These are phyloP conservation scores for Scedosporium boydii DNA, from an alignment of 2,329 filamentous ascomycete species.

Conservation along the genomic window DNA sequence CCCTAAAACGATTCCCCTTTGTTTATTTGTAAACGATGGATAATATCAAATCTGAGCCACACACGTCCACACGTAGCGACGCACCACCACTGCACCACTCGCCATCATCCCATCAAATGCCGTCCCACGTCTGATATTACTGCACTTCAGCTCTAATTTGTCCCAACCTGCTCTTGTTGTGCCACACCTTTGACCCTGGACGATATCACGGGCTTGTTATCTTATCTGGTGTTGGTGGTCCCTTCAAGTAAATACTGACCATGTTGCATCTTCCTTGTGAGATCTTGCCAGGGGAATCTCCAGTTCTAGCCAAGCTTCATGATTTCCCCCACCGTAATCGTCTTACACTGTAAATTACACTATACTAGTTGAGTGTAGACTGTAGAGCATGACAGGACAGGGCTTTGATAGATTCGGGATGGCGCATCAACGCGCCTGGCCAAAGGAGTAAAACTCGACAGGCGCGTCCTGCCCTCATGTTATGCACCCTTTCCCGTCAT, in stretches of 20 bases:
- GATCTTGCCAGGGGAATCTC: not conserved
- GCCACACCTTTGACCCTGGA: not conserved
- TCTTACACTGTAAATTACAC: no score
- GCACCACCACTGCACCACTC: not conserved
- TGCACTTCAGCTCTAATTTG: not conserved
- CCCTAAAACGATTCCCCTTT: not conserved
- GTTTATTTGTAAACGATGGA: not conserved
- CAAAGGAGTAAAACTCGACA: no score
- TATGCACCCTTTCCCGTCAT: no score
- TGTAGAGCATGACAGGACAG: no score
- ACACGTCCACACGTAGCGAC: not conserved
- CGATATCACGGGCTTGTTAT: not conserved
- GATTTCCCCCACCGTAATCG: no score
- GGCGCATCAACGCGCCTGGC: no score
- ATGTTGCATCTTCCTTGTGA: not conserved
- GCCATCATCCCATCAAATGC: not conserved
- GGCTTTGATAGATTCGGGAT: no score
- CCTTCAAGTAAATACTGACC: no score
- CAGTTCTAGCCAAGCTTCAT: no score
- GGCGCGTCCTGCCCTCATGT: no score
- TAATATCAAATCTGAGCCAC: slow-evolving; percentile 1
- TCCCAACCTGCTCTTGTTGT: not conserved
- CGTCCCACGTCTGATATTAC: not conserved
- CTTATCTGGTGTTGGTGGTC: not conserved
- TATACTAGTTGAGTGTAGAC: no score